Base-by-base conservation (phyloP, 768 basidiomycete genomes). In the Cubamyces sp. region DNA sequence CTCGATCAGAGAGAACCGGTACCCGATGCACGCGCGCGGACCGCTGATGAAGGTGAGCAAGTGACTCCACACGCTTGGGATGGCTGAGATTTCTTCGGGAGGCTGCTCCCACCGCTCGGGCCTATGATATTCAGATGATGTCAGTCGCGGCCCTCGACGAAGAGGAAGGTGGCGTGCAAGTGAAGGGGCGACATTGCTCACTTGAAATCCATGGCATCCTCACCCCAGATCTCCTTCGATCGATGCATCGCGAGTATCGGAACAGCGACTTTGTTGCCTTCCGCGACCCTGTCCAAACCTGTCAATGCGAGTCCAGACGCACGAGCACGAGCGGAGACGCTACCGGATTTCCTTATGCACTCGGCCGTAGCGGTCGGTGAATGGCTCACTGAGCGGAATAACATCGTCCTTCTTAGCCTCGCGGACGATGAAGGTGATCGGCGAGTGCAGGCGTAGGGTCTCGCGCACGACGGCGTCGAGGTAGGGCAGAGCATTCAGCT, bases 401-500 rank as follows among this genome's bases (percentile, higher is more conserved):
- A 79, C 73, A 56, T 85, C 85, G 64, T 76, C 79, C 60, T 65
- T 50, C 28, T 54, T 76, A 64, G 57, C 78, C 69, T 81, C 77
- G 3, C 88, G 78, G 75, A 83, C 80, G 0, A 79, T 79, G 16
- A 64, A 64, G 0, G 79, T 73, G 3, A 88, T 79, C 0, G 86
- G 85, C 0, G 85, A 54, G 61, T 88, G 78, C 0, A 86, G 48
- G 0, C 88, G 81, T 58, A 90, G 71, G 0, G 80, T 82, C 73
- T 90, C 88, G 8, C 82, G 80, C 2, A 87, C 77, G 11, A 88
- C 81, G 19, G 76, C 77, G 64, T 91, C 91, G n/a, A 92, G 83
- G 67, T 88, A 91, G 0, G 87, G 81, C 3, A 94, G 76, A 3
- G 80, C 76, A 58, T 83, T 81, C 1, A 92, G 79, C 34, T 86